Conservation (phyloP, 768 basidiomycete species). For the Pisolithus sp. region DNA sequence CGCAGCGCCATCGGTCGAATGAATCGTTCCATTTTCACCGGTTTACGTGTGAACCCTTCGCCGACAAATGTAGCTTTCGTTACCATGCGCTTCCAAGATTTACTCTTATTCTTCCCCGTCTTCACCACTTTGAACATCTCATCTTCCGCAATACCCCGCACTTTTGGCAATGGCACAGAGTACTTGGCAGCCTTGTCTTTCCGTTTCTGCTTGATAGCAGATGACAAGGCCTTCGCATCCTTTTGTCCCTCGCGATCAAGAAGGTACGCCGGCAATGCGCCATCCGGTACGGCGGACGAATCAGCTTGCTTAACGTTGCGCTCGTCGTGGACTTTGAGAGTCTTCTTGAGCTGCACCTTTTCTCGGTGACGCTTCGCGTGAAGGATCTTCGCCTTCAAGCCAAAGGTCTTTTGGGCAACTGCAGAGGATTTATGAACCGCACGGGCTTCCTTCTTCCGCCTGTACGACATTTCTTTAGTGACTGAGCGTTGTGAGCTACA, state of each 20-base stretch:
- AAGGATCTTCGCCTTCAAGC: constrained; percentile 95
- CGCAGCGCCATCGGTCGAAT: constrained; percentile 96
- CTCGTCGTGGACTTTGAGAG: constrained; percentile 99
- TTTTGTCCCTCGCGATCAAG: constrained; percentile 97
- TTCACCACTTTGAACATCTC: constrained; percentile 99
- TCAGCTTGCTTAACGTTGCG: constrained; percentile 95
- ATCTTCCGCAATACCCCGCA: constrained; percentile 96
- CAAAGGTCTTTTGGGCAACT: constrained; percentile 88
- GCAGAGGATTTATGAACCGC: constrained; percentile 73
- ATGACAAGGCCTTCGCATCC: constrained; percentile 93
- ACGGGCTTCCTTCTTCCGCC: constrained; percentile 80
- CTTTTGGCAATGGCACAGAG: constrained; percentile 93
- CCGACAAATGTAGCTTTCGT: constrained; percentile 99
- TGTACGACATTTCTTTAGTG: constrained; percentile 21
- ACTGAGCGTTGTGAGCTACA: background rate
- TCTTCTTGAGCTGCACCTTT: constrained; percentile 98
- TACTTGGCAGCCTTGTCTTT: constrained; percentile 99
- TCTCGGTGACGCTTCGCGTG: constrained; percentile 95
- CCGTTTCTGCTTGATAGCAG: constrained; percentile 95
- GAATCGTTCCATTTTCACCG: constrained; percentile 98
- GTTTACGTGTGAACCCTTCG: constrained; percentile 95
- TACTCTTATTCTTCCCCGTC: constrained; percentile 93
- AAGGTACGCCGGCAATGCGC: constrained; percentile 90
- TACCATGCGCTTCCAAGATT: constrained; percentile 99
- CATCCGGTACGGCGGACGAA: constrained; percentile 74